Evolutionary conservation across 1,284 basidiomycete genomes (phyloP), one percentile per base, ranked within the genome.

Genomic region (Tausonia pullulans): DNA sequence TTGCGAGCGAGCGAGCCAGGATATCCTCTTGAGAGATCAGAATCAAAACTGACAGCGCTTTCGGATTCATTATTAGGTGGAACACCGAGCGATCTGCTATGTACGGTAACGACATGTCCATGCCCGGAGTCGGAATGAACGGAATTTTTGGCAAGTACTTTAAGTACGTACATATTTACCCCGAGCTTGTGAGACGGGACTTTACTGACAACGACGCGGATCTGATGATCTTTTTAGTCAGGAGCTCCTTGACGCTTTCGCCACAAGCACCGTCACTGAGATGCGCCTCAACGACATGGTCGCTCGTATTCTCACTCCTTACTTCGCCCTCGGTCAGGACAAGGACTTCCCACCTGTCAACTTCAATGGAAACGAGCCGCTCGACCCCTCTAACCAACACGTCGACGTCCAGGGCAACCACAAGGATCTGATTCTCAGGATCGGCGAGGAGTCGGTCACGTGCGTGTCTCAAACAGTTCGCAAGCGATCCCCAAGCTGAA

Each of bases 221-320:
- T n/a, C n/a, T n/a, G n/a, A n/a, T n/a, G n/a, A n/a, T 27, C 27
- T 27, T 27, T 67, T 54, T 74, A 74, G 73, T 2, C 64, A 72
- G n/a, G 71, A 72, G 27, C 81, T 92, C n/a, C 82, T 83, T 0
- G 78, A 78, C 10, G 86, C 80, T 56, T 85, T 92, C 45, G 74
- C 81, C 62, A 84, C 87, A 67, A 84, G 85, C 27, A 84, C 83
- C 0, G 85, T 92, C 57, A 78, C 84, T 0, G 78, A 81, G 66
- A 70, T 78, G 0, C 83, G 89, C 46, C 71, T 80, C 13, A 75
- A 78, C 58, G 79, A 80, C 60, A 76, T 76, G 74, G 75, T 68
- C 6, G 68, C 67, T 43, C 71, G 74, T 13, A 82, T 87, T 68
- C 74, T 87, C 51, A 83, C 83, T 0, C 78, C 77, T 0, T 87